These are phyloP conservation scores for Prillingera fragicola DNA, from an alignment of 1,284 basidiomycete genomes.

Conservation along the genomic window DNA sequence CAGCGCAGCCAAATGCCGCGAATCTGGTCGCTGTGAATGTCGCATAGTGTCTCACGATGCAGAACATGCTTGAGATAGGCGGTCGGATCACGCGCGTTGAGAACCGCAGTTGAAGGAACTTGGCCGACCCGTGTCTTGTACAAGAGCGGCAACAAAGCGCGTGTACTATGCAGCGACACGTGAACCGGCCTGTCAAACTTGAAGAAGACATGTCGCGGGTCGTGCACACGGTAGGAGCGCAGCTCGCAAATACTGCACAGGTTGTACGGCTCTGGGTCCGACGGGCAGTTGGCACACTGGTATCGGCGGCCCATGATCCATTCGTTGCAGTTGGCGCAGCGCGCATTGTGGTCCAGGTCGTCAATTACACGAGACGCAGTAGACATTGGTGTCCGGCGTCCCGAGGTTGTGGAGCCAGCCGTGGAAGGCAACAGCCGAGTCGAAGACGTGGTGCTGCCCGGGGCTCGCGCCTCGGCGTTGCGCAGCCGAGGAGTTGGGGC, in stretches of 20 bases:
- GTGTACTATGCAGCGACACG: constrained; percentile 58
- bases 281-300: constrained; percentile 49
- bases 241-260: constrained; percentile 71
- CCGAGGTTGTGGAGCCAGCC: neutral
- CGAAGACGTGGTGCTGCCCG: no score
- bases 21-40: constrained; percentile 53
- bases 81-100: constrained; percentile 59
- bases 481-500: constrained; percentile 16
- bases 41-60: constrained; percentile 53
- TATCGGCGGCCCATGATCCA: constrained; percentile 47
- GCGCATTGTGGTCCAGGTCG: constrained; percentile 37
- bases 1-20: constrained; percentile 80
- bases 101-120: constrained; percentile 49
- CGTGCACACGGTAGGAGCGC: constrained; percentile 68
- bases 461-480: neutral
- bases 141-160: constrained; percentile 65
- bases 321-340: constrained; percentile 41
- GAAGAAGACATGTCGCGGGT: constrained; percentile 78
- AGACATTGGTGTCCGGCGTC: neutral
- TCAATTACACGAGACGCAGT: constrained; percentile 15
- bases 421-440: no score
- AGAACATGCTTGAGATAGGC: constrained; percentile 64
- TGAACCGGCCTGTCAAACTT: constrained; percentile 73
- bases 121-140: constrained; percentile 62
- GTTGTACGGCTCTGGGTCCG: constrained; percentile 42